phyloP scores from a whole-genome alignment of 2,329 filamentous ascomycete species.

The Magnaporthiopsis rhizophila region DNA sequence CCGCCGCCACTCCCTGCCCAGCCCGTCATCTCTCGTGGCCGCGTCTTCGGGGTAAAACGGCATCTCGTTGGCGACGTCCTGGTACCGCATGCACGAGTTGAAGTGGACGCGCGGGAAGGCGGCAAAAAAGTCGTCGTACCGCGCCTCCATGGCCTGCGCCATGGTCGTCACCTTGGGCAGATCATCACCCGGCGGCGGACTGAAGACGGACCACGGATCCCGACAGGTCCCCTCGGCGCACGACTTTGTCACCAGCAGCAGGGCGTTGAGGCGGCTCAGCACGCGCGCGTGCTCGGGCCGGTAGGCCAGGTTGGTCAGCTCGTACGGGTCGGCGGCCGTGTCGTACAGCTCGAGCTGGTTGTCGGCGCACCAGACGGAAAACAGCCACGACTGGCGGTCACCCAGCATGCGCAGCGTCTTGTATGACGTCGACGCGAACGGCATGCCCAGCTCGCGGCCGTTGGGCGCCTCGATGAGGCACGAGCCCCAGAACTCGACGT shows the following conservation, averaged over 20 bases:
- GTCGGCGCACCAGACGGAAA: conserved; percentile 60
- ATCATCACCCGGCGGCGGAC: not conserved
- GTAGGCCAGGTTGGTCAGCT: conserved; percentile 36
- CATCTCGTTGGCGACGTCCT: conserved; percentile 7
- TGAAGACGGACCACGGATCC: conserved; percentile 37
- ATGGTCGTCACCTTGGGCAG: too few relatives aligned
- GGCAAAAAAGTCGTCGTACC: conserved; percentile 5
- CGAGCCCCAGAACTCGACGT: conserved; percentile 21
- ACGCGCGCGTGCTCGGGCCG: conserved; percentile 27
- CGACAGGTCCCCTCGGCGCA: conserved; percentile 46
- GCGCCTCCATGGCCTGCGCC: conserved; percentile 2
- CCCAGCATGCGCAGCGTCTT: conserved; percentile 47
- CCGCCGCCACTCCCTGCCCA: not conserved
- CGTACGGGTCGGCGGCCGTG: conserved; percentile 32
- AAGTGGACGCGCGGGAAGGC: conserved; percentile 3
- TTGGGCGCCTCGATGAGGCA: conserved; percentile 19
- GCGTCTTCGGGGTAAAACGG: conserved; percentile 1
- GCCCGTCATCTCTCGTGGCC: not conserved
- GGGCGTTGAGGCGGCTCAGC: conserved; percentile 43
- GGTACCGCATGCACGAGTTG: conserved; percentile 1
- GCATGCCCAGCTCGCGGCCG: conserved; percentile 6
- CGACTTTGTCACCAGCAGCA: conserved; percentile 52
- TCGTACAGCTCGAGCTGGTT: conserved; percentile 61
- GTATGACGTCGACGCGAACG: conserved; percentile 43
- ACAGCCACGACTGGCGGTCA: conserved; percentile 50